phyloP scores from a whole-genome alignment of 176 grass and related monocot species.

The Triticum monococcum region DNA sequence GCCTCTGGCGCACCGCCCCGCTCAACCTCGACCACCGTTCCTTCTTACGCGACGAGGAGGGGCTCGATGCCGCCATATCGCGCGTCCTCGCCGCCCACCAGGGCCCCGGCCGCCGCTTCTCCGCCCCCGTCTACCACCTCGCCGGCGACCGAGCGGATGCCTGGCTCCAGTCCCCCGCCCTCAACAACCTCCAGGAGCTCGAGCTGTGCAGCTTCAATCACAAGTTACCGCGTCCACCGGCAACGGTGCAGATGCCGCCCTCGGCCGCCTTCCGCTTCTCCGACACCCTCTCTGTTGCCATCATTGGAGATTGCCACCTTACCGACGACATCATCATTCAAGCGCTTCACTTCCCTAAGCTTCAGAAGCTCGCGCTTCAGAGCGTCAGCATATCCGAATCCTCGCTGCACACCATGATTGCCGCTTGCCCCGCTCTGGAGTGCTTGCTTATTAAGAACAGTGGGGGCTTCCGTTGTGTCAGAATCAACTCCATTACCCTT shows the following conservation, averaged over 20 bases:
- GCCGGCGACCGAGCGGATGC: not conserved
- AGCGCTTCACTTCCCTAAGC: not conserved
- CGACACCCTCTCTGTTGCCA: not conserved
- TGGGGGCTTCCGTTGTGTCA: not conserved
- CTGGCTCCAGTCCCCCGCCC: not conserved
- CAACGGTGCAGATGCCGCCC: not conserved
- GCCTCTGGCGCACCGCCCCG: not conserved
- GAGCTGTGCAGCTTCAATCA: not conserved
- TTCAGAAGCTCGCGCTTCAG: not conserved
- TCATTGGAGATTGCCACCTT: not conserved
- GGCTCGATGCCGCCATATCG: not conserved
- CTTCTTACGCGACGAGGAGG: not conserved
- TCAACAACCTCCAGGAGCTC: conserved; percentile 3
- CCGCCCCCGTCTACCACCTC: not conserved
- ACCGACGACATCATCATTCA: not conserved
- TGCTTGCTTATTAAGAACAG: not conserved
- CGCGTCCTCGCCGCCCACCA: not conserved
- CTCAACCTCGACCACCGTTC: not conserved
- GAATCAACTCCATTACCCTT: not conserved
- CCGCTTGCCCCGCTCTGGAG: not conserved
- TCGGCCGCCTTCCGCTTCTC: conserved; percentile 30
- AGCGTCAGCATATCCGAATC: not conserved
- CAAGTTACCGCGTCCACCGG: not conserved
- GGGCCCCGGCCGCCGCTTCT: not conserved
- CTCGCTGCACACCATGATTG: not conserved